A percentile compares a stretch with the other conserved stretches of the same genome.
Conservation (phyloP, 495 filamentous ascomycete genomes). For the Venustampulla echinocandica region DNA sequence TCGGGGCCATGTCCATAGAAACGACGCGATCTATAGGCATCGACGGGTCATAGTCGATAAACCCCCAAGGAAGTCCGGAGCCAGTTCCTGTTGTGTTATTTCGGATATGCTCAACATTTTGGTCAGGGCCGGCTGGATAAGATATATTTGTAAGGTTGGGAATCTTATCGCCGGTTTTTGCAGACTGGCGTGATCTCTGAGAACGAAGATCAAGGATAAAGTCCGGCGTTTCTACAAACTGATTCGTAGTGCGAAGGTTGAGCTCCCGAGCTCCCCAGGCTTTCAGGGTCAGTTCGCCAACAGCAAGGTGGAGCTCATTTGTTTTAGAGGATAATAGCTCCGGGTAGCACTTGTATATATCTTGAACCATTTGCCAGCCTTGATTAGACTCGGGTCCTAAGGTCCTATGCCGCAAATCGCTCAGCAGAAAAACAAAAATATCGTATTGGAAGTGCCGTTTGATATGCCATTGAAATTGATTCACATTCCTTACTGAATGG, state of each 20-base stretch:
- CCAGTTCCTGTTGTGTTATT: too few species aligned
- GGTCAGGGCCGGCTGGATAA: too few species aligned
- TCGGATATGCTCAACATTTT: too few species aligned
- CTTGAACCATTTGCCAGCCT: conserved; percentile 66
- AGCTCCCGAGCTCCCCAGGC: conserved; percentile 23
- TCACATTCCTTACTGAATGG: conserved; percentile 5
- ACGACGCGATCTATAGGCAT: too few species aligned
- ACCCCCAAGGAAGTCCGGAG: too few species aligned
- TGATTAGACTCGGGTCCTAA: conserved; percentile 56
- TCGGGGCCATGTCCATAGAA: too few species aligned
- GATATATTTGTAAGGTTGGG: too few species aligned
- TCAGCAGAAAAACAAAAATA: conserved; percentile 62
- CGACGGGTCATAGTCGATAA: too few species aligned
- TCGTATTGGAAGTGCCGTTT: conserved; percentile 69
- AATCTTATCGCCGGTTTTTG: too few species aligned
- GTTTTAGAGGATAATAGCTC: conserved; percentile 24
- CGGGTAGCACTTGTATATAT: conserved; percentile 32
- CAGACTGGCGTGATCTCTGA: too few species aligned
- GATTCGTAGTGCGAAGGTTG: conserved; percentile 9
- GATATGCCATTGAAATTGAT: conserved; percentile 74
- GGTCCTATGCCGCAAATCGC: conserved; percentile 67
- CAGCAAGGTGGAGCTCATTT: conserved; percentile 26
- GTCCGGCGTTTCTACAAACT: conserved; percentile 38
- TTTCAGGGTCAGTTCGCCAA: conserved; percentile 29
- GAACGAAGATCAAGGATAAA: conserved; percentile 30